Percentiles rank a stretch among this genome's conserved stretches.
Conservation (phyloP, 2,329 filamentous ascomycete genomes). For the Aureobasidium sp. region DNA sequence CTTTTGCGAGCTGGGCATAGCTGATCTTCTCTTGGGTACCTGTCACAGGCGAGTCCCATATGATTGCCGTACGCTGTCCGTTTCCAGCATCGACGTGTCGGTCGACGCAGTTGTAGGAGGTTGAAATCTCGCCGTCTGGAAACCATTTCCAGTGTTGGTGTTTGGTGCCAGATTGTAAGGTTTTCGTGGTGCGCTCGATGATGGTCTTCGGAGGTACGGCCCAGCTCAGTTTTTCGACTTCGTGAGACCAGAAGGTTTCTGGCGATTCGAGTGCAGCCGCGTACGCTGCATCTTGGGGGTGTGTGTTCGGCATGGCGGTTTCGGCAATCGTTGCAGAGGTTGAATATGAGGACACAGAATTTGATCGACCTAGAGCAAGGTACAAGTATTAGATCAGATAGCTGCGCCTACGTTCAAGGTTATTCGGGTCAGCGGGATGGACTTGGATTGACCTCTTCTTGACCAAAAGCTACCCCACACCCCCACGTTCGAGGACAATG, state of each 20-base stretch:
- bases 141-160: constrained; percentile 88
- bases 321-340: background rate
- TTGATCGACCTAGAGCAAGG: background rate
- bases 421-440: constrained; percentile 8
- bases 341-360: background rate
- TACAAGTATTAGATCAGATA: constrained; percentile 1
- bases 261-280: constrained; percentile 26
- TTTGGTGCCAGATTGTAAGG: constrained; percentile 50
- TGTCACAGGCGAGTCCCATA: constrained; percentile 83
- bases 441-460: background rate
- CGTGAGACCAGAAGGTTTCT: constrained; percentile 30
- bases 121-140: constrained; percentile 77
- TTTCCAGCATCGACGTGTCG: constrained; percentile 75
- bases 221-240: constrained; percentile 68
- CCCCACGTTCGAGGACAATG: background rate
- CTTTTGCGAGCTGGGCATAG: constrained; percentile 65
- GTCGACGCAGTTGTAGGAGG: constrained; percentile 86
- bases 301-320: constrained; percentile 15
- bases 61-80: constrained; percentile 65
- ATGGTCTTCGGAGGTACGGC: constrained; percentile 62
- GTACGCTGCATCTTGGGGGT: constrained; percentile 30
- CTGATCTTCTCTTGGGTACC: constrained; percentile 62
- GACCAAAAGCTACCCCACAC: constrained; percentile 4
- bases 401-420: background rate
- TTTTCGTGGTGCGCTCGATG: constrained; percentile 54